Conservation (phyloP, 2,329 filamentous ascomycete genomes). For the Diaporthe humulicola region DNA sequence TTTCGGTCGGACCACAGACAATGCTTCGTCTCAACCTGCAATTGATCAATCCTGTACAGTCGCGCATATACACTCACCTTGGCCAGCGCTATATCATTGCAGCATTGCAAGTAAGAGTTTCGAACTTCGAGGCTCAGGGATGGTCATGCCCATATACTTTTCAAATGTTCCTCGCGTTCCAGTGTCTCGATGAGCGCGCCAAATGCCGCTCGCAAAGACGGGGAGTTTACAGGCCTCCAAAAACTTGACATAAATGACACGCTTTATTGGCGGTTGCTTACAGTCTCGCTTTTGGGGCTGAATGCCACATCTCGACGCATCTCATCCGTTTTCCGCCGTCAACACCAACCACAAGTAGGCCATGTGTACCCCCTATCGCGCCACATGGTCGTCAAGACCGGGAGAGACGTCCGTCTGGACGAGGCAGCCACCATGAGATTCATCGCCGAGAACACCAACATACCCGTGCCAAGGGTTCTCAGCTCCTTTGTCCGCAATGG, state of each 20-base stretch:
- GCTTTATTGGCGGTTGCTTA: neutral
- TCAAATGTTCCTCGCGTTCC: neutral
- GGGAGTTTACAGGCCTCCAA: too few species aligned
- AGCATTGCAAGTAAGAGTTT: neutral
- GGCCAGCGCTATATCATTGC: neutral
- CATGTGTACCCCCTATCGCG: neutral
- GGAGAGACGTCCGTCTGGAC: neutral
- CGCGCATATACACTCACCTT: neutral
- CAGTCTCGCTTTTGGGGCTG: neutral
- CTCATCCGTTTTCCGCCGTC: neutral
- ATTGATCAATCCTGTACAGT: neutral
- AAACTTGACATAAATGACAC: neutral
- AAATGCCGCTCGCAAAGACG: neutral
- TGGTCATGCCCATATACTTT: neutral
- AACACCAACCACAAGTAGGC: neutral
- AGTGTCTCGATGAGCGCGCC: neutral
- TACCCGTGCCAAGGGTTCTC: neutral
- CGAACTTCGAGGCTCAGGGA: neutral
- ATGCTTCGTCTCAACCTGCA: neutral
- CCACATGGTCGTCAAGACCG: conserved; percentile 4
- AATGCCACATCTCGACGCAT: neutral
- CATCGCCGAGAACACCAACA: neutral
- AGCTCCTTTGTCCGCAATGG: neutral
- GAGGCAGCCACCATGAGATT: conserved; percentile 8
- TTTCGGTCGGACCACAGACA: too few species aligned